Percentiles rank a stretch among this genome's conserved stretches.
These are phyloP conservation scores for Pseudofabraea citricarpa DNA, from an alignment of 2,329 filamentous ascomycete species.

Conservation along the genomic window DNA sequence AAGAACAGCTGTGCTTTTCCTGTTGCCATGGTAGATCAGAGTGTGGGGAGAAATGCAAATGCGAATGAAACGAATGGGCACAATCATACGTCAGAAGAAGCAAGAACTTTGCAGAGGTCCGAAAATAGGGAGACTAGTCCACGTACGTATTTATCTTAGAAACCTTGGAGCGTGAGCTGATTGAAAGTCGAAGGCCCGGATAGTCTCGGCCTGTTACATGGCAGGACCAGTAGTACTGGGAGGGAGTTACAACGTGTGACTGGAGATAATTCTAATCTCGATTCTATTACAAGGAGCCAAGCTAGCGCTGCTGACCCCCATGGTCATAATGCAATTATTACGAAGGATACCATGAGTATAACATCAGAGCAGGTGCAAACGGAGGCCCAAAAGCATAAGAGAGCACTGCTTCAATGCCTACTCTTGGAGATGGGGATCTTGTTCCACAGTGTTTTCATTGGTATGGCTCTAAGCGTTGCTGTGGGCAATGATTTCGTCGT, in stretches of 20 bases:
- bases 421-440: slow-evolving; percentile 75
- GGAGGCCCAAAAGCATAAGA: slow-evolving; percentile 42
- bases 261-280: slow-evolving; percentile 30
- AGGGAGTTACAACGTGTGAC: slow-evolving; percentile 21
- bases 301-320: too few species aligned
- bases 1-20: slow-evolving; percentile 54
- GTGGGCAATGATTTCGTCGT: slow-evolving; percentile 72
- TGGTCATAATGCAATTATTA: too few species aligned
- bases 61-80: neutral
- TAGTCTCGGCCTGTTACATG: neutral
- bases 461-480: slow-evolving; percentile 75
- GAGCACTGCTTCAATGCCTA: slow-evolving; percentile 67
- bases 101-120: too few species aligned
- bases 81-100: too few species aligned
- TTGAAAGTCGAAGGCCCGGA: too few species aligned
- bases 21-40: slow-evolving; percentile 27
- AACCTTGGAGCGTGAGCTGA: too few species aligned
- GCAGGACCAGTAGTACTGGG: neutral
- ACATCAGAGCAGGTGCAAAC: too few species aligned
- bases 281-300: too few species aligned
- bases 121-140: too few species aligned
- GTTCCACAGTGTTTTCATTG: slow-evolving; percentile 78
- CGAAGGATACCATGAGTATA: too few species aligned
- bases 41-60: neutral
- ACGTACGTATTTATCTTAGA: too few species aligned